These are phyloP conservation scores for Blastobotrys proliferans DNA, from an alignment of 1,139 yeast genomes.

Conservation along the genomic window DNA sequence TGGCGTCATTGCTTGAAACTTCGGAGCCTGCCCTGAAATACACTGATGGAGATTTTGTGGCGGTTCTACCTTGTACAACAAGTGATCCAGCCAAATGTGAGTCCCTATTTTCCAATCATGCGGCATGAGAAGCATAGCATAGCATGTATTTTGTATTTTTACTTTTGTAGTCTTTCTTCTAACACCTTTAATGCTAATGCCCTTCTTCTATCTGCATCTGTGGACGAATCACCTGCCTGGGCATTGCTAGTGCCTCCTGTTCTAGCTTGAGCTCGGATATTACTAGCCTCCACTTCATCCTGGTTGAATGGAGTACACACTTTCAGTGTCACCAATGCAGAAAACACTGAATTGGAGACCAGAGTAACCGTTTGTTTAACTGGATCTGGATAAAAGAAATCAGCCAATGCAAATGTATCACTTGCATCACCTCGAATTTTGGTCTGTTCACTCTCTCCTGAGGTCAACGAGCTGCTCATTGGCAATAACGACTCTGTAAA, in stretches of 20 bases:
- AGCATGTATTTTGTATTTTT: neutral
- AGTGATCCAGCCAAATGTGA: slow-evolving; percentile 1
- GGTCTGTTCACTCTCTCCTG: slow-evolving; percentile 24
- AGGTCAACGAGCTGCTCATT: slow-evolving; percentile 20
- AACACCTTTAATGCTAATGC: slow-evolving; percentile 80
- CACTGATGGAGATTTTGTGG: slow-evolving; percentile 38
- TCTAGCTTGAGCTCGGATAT: slow-evolving; percentile 48
- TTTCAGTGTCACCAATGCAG: slow-evolving; percentile 48
- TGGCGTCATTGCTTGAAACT: slow-evolving; percentile 26
- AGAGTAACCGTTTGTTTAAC: slow-evolving; percentile 51
- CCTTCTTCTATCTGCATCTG: slow-evolving; percentile 77
- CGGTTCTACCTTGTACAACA: slow-evolving; percentile 20
- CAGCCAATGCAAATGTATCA: slow-evolving; percentile 78
- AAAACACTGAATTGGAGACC: slow-evolving; percentile 52
- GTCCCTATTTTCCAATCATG: neutral
- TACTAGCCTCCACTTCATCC: slow-evolving; percentile 69
- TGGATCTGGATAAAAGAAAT: slow-evolving; percentile 66
- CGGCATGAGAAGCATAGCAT: slow-evolving; percentile 1
- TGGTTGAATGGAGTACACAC: slow-evolving; percentile 64
- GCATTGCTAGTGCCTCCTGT: slow-evolving; percentile 14
- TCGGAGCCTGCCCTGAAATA: slow-evolving; percentile 27
- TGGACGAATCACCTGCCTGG: slow-evolving; percentile 20
- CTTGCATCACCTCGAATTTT: slow-evolving; percentile 77
- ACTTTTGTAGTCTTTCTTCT: slow-evolving; percentile 51
- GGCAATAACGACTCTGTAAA: slow-evolving; percentile 35